Evolutionary conservation across 768 basidiomycete species (phyloP).

Genomic region (Collybia sordida): DNA sequence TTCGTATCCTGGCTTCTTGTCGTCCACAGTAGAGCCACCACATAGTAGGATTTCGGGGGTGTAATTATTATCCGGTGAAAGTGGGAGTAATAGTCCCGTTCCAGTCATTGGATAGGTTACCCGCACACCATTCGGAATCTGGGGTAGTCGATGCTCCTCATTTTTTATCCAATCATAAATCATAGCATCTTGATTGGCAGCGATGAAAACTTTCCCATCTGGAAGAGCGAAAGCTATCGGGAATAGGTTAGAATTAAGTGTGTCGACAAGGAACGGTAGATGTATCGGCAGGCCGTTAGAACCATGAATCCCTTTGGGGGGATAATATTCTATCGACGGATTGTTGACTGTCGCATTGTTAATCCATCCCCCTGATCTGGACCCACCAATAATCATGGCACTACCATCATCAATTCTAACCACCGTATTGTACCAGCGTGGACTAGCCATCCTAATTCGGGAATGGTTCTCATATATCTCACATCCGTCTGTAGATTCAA

Average conservation of each 20-base stretch:
- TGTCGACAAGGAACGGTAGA: slow-evolving; percentile 64
- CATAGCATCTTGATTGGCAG: slow-evolving; percentile 77
- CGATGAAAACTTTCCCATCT: slow-evolving; percentile 69
- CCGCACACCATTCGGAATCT: slow-evolving; percentile 73
- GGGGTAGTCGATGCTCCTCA: slow-evolving; percentile 59
- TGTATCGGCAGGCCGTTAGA: slow-evolving; percentile 66
- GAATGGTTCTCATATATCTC: slow-evolving; percentile 64
- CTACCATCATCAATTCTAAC: slow-evolving; percentile 74
- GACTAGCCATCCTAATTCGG: slow-evolving; percentile 68
- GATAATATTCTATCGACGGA: slow-evolving; percentile 80
- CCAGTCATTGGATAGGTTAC: slow-evolving; percentile 86
- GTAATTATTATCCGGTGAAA: slow-evolving; percentile 62
- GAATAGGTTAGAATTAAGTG: slow-evolving; percentile 81
- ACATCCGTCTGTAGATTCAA: slow-evolving; percentile 47
- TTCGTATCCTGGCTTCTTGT: slow-evolving; percentile 54
- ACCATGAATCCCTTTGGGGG: slow-evolving; percentile 71
- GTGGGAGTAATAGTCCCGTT: slow-evolving; percentile 69
- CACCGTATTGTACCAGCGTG: slow-evolving; percentile 81
- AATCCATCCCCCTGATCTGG: slow-evolving; percentile 83
- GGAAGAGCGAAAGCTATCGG: slow-evolving; percentile 75
- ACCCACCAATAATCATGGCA: slow-evolving; percentile 81
- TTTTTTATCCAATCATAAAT: slow-evolving; percentile 76
- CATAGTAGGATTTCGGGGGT: slow-evolving; percentile 72
- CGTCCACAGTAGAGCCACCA: slow-evolving; percentile 71
- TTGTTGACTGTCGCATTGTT: slow-evolving; percentile 81